Evolutionary conservation across 257 asterid species (phyloP).

Genomic region (Solanum sparsipilum): DNA sequence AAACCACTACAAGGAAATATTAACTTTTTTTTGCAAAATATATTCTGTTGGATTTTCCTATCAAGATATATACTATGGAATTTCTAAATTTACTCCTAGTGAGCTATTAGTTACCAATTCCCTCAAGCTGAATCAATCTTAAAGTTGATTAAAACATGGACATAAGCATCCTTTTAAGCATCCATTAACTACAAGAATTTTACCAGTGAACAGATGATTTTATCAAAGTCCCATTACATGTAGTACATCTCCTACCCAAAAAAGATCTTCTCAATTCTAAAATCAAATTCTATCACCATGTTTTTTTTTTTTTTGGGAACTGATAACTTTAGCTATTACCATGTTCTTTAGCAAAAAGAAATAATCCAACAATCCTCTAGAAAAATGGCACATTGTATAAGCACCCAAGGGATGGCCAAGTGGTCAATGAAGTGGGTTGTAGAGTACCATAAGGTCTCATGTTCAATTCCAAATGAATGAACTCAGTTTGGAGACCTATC

Average conservation of each 20-base stretch:
- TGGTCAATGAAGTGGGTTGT: neutral
- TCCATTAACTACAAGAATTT: neutral
- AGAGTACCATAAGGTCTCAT: neutral
- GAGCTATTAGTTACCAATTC: neutral
- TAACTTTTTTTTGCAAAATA: neutral
- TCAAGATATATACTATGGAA: neutral
- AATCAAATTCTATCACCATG: neutral
- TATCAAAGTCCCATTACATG: neutral
- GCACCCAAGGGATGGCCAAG: neutral
- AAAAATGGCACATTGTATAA: neutral
- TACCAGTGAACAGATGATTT: neutral
- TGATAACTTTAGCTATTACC: neutral
- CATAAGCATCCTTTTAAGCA: neutral
- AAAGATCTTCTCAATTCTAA: neutral
- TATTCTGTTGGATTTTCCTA: neutral
- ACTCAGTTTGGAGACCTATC: no score
- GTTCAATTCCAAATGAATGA: neutral
- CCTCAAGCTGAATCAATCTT: neutral
- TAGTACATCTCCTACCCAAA: neutral
- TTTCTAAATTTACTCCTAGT: neutral
- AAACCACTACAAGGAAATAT: neutral
- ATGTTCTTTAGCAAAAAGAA: neutral
- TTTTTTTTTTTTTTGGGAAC: neutral
- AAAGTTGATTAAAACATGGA: neutral
- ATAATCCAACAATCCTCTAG: neutral